Conservation (phyloP, 441 rosid genomes). For the Hura crepitans region DNA sequence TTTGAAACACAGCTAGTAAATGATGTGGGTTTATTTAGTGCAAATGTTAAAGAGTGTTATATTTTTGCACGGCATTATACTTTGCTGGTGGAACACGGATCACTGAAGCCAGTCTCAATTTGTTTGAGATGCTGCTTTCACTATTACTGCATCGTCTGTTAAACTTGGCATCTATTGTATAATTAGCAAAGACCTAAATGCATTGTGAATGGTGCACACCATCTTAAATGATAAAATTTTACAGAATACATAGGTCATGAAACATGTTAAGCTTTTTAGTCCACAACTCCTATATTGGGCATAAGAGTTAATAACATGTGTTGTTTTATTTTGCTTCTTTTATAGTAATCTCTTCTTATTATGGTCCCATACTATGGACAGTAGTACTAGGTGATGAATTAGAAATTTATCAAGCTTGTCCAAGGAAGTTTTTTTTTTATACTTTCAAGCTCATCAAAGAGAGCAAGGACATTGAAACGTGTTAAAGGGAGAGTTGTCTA, state of each 20-base stretch:
- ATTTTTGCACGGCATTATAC: not conserved
- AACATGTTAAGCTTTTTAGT: not conserved
- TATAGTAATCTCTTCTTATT: not conserved
- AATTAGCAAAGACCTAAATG: not conserved
- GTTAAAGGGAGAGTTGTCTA: too few species aligned
- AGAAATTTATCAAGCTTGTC: too few species aligned
- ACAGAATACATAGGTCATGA: not conserved
- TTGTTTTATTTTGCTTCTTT: not conserved
- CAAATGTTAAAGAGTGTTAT: not conserved
- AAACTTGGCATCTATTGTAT: slow-evolving; percentile 3
- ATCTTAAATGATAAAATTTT: not conserved
- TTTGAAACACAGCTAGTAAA: not conserved
- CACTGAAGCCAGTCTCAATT: not conserved
- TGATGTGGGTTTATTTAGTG: not conserved
- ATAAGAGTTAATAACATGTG: not conserved
- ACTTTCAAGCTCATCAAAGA: too few species aligned
- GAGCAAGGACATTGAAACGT: too few species aligned
- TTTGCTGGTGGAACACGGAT: not conserved
- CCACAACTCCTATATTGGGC: not conserved
- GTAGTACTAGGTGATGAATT: too few species aligned
- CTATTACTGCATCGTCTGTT: not conserved
- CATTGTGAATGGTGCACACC: too few species aligned
- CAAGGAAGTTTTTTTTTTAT: too few species aligned
- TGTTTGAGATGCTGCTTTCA: not conserved
- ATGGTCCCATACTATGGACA: too few species aligned